Base-by-base conservation (phyloP, 495 filamentous ascomycete genomes). In the Xylaria sp. region DNA sequence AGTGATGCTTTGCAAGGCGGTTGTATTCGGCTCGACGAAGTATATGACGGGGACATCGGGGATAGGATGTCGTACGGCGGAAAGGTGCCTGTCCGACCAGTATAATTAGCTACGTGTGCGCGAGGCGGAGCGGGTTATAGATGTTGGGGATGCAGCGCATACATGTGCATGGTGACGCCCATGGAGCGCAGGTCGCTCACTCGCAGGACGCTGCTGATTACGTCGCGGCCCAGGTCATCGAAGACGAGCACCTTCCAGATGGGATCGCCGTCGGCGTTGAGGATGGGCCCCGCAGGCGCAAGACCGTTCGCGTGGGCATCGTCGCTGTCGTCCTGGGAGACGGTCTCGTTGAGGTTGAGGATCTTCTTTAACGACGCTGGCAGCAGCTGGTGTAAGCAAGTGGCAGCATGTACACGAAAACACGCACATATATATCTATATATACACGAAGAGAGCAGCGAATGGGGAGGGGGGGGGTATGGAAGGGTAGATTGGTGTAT, bases 101-200 rank as follows among this genome's bases (percentile, higher is more conserved):
- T 44, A n/a, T 41, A 57, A 55, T 57, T 35, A 44, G 52, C 14
- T 40, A 78, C 84, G 26, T 82, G 26, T 33, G n/a, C 21, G 33
- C 19, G 7, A 58, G 37, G 35, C 43, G 52, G 57, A 7, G n/a
- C 24, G 24, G 48, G 37, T n/a, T n/a, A n/a, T n/a, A n/a, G n/a
- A n/a, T n/a, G n/a, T n/a, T 55, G 24, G 19, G 7, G 66, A 44
- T 24, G 37, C 40, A 35, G 65, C 44, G 21, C 67, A 44, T 75
- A 95, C 91, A 98, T 90, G 82, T 99, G 96, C 84, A 98, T 97
- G 17, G 97, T 99, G 59, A 99, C 92, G 14, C 97, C 97, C 90
- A 93, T 95, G 55, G 91, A 89, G 65, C 96, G 86, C 70, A 99
- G 86, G 81, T 98, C 95, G 72, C 93, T 97, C 43, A 99, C 97